phyloP scores from a whole-genome alignment of 2,329 filamentous ascomycete genomes.

The Cytospora paraplurivora region DNA sequence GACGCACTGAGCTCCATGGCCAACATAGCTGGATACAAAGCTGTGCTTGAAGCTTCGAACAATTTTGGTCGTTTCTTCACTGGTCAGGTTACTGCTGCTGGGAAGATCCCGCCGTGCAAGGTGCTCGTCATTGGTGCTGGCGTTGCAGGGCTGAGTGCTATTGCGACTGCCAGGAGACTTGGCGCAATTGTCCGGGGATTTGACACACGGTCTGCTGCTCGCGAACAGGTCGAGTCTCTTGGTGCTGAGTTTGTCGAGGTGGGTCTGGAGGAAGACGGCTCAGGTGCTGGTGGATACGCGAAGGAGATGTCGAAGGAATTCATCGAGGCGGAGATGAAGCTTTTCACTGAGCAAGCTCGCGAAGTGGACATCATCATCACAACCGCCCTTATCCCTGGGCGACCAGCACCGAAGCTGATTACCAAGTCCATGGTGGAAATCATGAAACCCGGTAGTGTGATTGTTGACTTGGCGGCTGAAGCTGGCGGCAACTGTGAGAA shows the following conservation, averaged over 20 bases:
- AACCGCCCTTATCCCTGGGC: conserved; percentile 87
- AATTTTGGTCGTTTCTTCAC: conserved; percentile 86
- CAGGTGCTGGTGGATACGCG: conserved; percentile 82
- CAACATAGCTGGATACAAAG: conserved; percentile 92
- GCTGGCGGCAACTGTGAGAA: conserved; percentile 86
- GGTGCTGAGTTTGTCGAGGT: conserved; percentile 91
- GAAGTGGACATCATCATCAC: conserved; percentile 94
- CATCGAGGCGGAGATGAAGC: conserved; percentile 88
- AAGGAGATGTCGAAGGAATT: conserved; percentile 96
- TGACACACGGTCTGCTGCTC: conserved; percentile 83
- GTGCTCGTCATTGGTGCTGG: conserved; percentile 88
- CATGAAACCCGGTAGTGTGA: conserved; percentile 87
- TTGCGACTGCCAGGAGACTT: conserved; percentile 81
- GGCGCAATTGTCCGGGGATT: conserved; percentile 90
- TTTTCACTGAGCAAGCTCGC: conserved; percentile 83
- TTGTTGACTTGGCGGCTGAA: conserved; percentile 87
- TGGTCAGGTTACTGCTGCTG: conserved; percentile 86
- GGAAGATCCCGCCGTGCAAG: conserved; percentile 88
- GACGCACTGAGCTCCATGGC: conserved; percentile 92
- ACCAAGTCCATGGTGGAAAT: conserved; percentile 76
- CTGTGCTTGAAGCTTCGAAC: conserved; percentile 86
- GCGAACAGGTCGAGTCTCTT: conserved; percentile 87
- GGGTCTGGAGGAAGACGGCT: conserved; percentile 79
- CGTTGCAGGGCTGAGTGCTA: conserved; percentile 85
- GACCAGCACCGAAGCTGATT: conserved; percentile 80